Evolutionary conservation across 805 yeast species (phyloP).

Genomic region (Starmerella asiatica): DNA sequence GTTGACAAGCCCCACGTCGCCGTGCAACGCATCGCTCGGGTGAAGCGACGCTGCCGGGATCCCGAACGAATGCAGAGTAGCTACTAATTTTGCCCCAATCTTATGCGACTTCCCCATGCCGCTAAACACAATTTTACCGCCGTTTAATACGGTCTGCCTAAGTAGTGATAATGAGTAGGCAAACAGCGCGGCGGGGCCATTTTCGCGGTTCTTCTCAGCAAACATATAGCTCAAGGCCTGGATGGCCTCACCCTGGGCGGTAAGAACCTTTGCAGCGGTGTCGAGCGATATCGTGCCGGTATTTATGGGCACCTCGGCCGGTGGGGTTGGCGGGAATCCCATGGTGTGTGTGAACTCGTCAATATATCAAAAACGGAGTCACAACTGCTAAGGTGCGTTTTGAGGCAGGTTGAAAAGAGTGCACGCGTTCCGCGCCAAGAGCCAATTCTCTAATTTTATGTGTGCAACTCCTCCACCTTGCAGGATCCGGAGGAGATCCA

Average conservation of each 20-base stretch:
- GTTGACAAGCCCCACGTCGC: slow-evolving; percentile 65
- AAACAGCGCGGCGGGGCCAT: slow-evolving; percentile 23
- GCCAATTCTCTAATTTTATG: no score
- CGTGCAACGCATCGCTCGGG: slow-evolving; percentile 82
- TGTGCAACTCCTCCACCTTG: no score
- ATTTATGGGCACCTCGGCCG: slow-evolving; percentile 25
- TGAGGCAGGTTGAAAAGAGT: neutral
- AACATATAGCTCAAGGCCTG: slow-evolving; percentile 23
- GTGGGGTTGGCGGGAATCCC: slow-evolving; percentile 14
- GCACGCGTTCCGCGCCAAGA: no score
- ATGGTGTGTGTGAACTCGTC: neutral
- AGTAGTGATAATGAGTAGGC: slow-evolving; percentile 24
- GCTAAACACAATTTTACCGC: slow-evolving; percentile 60
- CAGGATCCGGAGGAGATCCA: no score
- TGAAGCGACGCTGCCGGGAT: slow-evolving; percentile 56
- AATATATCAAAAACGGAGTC: no score
- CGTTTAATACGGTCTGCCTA: slow-evolving; percentile 31
- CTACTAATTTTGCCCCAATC: slow-evolving; percentile 64
- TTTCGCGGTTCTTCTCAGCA: slow-evolving; percentile 7
- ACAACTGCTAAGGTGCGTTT: neutral
- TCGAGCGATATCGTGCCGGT: slow-evolving; percentile 29
- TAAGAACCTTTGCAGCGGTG: slow-evolving; percentile 27
- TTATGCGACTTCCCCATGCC: slow-evolving; percentile 81
- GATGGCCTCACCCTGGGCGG: slow-evolving; percentile 29
- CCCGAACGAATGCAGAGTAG: slow-evolving; percentile 70